These are phyloP conservation scores for Colletotrichum sp. DNA, from an alignment of 2,329 filamentous ascomycete species.

Conservation along the genomic window DNA sequence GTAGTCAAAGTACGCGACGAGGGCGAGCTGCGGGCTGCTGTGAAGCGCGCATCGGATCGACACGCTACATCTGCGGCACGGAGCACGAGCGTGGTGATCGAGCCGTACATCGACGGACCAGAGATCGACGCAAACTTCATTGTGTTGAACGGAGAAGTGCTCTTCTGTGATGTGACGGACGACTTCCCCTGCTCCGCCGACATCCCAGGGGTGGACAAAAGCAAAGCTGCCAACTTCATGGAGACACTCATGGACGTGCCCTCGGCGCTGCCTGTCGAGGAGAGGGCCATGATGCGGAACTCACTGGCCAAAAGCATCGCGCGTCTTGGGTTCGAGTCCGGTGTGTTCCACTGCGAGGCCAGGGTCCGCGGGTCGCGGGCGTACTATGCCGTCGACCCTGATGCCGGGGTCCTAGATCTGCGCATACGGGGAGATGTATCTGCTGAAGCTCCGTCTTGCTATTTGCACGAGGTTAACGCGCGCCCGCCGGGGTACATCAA, in stretches of 20 bases:
- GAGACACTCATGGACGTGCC: not conserved
- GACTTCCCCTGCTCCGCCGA: conserved; percentile 35
- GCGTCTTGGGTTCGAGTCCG: not conserved
- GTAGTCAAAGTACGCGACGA: conserved; percentile 34
- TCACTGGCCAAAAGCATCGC: not conserved
- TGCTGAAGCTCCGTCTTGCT: conserved; percentile 17
- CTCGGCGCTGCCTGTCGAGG: not conserved
- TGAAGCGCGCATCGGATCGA: conserved; percentile 18
- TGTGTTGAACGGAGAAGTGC: conserved; percentile 38
- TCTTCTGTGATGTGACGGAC: conserved; percentile 44
- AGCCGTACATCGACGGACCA: conserved; percentile 43
- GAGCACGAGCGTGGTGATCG: conserved; percentile 36
- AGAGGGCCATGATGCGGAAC: not conserved
- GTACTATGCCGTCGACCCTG: not conserved
- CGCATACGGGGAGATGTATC: not conserved
- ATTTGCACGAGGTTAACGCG: conserved; percentile 34
- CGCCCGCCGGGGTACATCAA: conserved; percentile 30
- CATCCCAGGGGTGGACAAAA: not conserved
- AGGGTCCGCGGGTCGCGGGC: not conserved
- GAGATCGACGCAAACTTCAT: conserved; percentile 48
- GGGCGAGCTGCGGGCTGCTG: conserved; percentile 28
- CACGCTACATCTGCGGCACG: conserved; percentile 20
- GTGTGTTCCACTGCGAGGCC: not conserved
- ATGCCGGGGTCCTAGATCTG: conserved; percentile 23
- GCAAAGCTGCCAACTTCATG: not conserved